A percentile compares a stretch with the other conserved stretches of the same genome.
Evolutionary conservation across 2,329 filamentous ascomycete genomes (phyloP).

Genomic region (Colletotrichum phormii): DNA sequence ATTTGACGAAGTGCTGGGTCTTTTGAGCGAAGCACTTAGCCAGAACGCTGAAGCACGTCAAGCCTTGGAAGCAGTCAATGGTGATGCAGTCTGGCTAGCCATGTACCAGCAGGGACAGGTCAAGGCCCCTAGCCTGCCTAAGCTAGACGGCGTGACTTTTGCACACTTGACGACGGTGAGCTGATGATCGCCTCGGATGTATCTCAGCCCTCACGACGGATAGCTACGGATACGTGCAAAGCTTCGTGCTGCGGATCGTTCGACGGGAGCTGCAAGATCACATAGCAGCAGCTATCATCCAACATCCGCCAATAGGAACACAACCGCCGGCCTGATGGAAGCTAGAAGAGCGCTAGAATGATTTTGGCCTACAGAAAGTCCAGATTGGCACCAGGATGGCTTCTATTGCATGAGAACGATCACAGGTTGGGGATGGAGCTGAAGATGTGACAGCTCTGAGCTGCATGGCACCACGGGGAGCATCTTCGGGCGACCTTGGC

Average conservation of each 20-base stretch:
- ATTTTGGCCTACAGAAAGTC: neutral
- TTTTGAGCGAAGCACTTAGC: constrained; percentile 67
- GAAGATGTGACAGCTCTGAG: neutral
- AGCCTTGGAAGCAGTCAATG: constrained; percentile 73
- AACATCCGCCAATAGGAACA: neutral
- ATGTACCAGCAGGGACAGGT: constrained; percentile 60
- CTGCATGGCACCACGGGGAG: neutral
- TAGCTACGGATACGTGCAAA: neutral
- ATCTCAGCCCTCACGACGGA: neutral
- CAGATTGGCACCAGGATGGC: neutral
- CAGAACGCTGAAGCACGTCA: constrained; percentile 60
- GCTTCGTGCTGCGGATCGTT: neutral
- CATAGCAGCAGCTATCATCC: neutral
- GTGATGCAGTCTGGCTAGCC: constrained; percentile 82
- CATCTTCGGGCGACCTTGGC: neutral
- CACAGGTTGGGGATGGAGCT: neutral
- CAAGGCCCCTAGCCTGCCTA: constrained; percentile 50
- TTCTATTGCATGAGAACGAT: neutral
- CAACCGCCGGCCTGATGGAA: neutral
- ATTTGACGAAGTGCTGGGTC: constrained; percentile 77
- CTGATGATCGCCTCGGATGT: neutral
- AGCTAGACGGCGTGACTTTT: constrained; percentile 57
- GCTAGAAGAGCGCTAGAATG: constrained; percentile 27
- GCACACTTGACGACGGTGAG: constrained; percentile 31
- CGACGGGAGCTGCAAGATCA: neutral